Base-by-base conservation (phyloP, 768 basidiomycete genomes). In the Rhodotorula graminis region DNA sequence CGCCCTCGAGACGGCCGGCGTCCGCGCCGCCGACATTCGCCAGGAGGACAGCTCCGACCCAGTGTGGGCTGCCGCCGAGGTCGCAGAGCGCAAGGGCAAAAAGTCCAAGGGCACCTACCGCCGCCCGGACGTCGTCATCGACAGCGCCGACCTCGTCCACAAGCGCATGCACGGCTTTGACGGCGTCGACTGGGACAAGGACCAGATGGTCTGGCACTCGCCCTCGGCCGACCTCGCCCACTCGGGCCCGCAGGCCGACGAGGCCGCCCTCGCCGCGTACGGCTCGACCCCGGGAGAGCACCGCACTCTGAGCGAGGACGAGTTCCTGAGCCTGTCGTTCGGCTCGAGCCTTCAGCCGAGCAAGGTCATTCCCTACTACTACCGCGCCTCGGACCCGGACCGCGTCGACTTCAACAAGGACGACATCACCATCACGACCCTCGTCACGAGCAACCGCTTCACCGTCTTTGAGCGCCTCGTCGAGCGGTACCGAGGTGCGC, bases 341-440 rank as follows among this genome's bases (percentile, higher is more conserved):
- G 64, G 78, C 8, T 82, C 80, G 70, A 82, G 81, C 25, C 78
- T 81, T 0, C 82, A 86, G 50, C 91, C 91, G 1, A 88, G 85
- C 77, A 87, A 87, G 74, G 86, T 92, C 65, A 84, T 90, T 31
- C 92, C 92, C 0, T 93, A 88, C 82, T 92, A 89, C 81, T 91
- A 90, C 79, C 86, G 86, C 64, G 90, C 89, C 5, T 83, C 84
- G 19, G 85, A 84, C 5, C 75, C 78, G 19, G 72, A 73, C 50
- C 53, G 66, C 33, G 21, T 25, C 16, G 73, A 61, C 25, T 85
- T 88, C 72, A 84, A 87, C 61, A 76, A 81, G 44, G 85, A 88
- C 50, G 91, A 92, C 72, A 87, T 93, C 64, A 93, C 92, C 4
- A 87, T 93, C 67, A 90, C 92, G 1, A 93, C 92, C 0, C 84